Evolutionary conservation across 768 basidiomycete species (phyloP), one percentile per base, ranked within the genome.

Genomic region (Mycena indigotica): DNA sequence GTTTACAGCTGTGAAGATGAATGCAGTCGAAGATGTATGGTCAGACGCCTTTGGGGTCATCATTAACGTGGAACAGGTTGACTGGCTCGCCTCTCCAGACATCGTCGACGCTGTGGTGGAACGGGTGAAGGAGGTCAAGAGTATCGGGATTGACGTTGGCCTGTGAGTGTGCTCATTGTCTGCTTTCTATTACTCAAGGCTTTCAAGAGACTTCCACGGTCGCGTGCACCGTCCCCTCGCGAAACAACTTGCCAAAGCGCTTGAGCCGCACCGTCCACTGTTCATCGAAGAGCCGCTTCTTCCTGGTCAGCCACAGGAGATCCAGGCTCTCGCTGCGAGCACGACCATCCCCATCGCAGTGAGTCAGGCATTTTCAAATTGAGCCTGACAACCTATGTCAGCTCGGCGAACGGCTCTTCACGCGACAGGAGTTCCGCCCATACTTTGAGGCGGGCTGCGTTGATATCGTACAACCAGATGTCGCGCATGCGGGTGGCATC

Each of bases 1-100:
- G 2, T 88, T 89, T 69, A 83, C 80, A 0, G 84, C 83, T 1
- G 85, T 89, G 26, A 89, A 89, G 73, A 89, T 88, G 86, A 88
- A 89, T 65, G 87, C 77, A 3, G 83, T 80, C 3, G 75, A 63
- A 55, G 60, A 55, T 23, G 84, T 81, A 35, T 25, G 24, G 55
- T n/a, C 44, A 12, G 29, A 4, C 15, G 1, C 8, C 6, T 6
- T 8, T n/a, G 12, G 4, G 5, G 24, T 29, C 17, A 0, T 19
- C 5, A 41, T 65, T 38, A 56, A 52, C 28, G 52, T 40, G 66
- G 65, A 63, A 26, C 61, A 65, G 45, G 66, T 84, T 1, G 80
- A 71, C 4, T 85, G 85, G 85, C 77, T 89, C 13, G 87, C 87
- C 63, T 86, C 83, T 0, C 85, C 86, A 0, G 67, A 69, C 8